phyloP scores from a whole-genome alignment of 176 grass and related monocot genomes.

The Zoysia japonica region DNA sequence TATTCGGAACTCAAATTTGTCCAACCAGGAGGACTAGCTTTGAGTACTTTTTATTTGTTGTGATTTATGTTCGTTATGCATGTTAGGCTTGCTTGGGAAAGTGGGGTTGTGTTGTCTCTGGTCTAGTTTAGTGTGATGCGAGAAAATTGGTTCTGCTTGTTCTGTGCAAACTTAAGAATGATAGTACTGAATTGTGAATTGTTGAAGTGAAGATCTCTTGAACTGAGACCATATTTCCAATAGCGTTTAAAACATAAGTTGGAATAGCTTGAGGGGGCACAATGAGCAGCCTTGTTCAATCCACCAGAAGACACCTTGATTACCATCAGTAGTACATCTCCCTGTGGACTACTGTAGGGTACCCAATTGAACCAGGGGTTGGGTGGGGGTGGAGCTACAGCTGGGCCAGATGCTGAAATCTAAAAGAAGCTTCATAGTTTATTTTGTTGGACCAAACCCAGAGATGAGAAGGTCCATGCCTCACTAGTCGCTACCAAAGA shows the following conservation, averaged over 20 bases:
- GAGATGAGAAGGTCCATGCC: background rate
- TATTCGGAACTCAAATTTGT: background rate
- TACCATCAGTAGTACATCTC: background rate
- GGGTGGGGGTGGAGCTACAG: background rate
- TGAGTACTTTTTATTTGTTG: background rate
- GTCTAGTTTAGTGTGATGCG: background rate
- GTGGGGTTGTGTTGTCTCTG: background rate
- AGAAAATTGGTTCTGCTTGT: background rate
- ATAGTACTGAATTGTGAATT: background rate
- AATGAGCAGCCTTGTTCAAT: conserved; percentile 1
- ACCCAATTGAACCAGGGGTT: background rate
- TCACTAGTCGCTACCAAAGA: background rate
- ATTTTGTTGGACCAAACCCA: conserved; percentile 8
- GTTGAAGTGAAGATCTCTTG: background rate
- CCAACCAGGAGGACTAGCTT: background rate
- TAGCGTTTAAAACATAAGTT: background rate
- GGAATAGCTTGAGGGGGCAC: background rate
- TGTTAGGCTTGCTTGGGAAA: background rate
- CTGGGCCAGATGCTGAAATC: background rate
- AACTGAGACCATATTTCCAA: background rate
- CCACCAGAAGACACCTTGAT: background rate
- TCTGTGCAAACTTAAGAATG: background rate
- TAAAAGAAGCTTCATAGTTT: conserved; percentile 10
- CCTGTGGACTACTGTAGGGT: background rate
- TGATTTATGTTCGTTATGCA: background rate